Percentiles rank a stretch among this genome's conserved stretches.
phyloP scores from a whole-genome alignment of 148 eudicot genomes.

The Suaeda aralocaspica region DNA sequence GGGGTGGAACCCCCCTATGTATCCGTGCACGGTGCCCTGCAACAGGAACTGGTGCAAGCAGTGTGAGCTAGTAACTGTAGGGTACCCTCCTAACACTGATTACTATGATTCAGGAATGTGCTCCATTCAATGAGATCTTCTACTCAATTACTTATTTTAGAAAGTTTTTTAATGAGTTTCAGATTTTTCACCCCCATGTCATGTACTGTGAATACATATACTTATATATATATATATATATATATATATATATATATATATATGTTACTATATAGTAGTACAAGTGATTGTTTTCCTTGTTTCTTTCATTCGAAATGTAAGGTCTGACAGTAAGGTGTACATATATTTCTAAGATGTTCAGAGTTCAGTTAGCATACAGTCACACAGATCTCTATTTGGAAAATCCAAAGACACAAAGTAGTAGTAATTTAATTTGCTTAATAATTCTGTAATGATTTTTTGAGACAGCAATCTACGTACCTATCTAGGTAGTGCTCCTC shows the following conservation, averaged over 20 bases:
- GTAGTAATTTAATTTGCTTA: too few species aligned
- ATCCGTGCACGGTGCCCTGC: constrained; percentile 13
- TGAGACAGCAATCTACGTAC: too few species aligned
- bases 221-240: not conserved
- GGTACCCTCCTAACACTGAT: not conserved
- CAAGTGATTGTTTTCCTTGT: not conserved
- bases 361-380: too few species aligned
- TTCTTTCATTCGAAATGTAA: not conserved
- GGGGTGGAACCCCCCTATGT: not conserved
- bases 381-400: too few species aligned
- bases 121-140: constrained; percentile 6
- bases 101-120: constrained; percentile 15
- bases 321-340: constrained; percentile 15
- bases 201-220: too few species aligned
- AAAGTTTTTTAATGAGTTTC: not conserved
- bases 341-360: too few species aligned
- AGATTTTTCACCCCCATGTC: not conserved
- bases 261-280: not conserved
- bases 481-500: too few species aligned
- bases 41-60: constrained; percentile 17
- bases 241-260: not conserved
- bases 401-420: too few species aligned
- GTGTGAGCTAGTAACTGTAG: constrained; percentile 20
- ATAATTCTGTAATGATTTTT: too few species aligned
- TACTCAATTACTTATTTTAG: not conserved